phyloP scores from a whole-genome alignment of 2,329 filamentous ascomycete species.

The Helicocarpus griseus region DNA sequence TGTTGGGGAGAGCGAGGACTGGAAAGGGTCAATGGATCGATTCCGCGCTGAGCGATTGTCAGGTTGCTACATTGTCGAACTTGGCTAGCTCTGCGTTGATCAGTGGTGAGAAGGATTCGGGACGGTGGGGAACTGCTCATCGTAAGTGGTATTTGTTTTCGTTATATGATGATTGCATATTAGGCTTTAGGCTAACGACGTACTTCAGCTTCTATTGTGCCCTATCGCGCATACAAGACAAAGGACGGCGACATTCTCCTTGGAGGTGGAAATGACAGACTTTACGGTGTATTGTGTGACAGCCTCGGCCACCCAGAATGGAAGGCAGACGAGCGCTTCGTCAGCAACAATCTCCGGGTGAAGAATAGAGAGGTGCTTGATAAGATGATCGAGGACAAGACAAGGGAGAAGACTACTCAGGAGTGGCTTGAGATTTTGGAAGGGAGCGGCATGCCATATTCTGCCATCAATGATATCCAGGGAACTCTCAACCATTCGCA shows the following conservation, averaged over 20 bases:
- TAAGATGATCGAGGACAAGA: constrained; percentile 64
- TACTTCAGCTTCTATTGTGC: constrained; percentile 72
- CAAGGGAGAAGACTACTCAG: constrained; percentile 65
- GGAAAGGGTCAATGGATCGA: constrained; percentile 88
- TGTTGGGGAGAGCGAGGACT: constrained; percentile 64
- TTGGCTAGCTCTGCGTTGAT: constrained; percentile 87
- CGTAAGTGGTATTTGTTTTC: constrained; percentile 42
- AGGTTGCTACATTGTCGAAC: constrained; percentile 89
- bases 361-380: constrained; percentile 68
- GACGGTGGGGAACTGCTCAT: constrained; percentile 93
- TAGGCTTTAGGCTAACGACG: neutral
- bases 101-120: constrained; percentile 75
- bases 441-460: constrained; percentile 87
- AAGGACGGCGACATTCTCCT: constrained; percentile 54
- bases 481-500: constrained; percentile 75
- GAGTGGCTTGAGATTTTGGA: constrained; percentile 84
- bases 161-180: neutral
- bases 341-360: constrained; percentile 51
- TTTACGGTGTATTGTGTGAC: constrained; percentile 52
- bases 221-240: constrained; percentile 73
- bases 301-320: constrained; percentile 49
- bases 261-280: constrained; percentile 54
- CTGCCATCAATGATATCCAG: constrained; percentile 88
- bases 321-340: constrained; percentile 47
- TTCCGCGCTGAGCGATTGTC: constrained; percentile 82